Percentiles rank a stretch among this genome's conserved stretches.
These are phyloP conservation scores for Oleoguttula mirabilis DNA, from an alignment of 495 filamentous ascomycete genomes.

Conservation along the genomic window DNA sequence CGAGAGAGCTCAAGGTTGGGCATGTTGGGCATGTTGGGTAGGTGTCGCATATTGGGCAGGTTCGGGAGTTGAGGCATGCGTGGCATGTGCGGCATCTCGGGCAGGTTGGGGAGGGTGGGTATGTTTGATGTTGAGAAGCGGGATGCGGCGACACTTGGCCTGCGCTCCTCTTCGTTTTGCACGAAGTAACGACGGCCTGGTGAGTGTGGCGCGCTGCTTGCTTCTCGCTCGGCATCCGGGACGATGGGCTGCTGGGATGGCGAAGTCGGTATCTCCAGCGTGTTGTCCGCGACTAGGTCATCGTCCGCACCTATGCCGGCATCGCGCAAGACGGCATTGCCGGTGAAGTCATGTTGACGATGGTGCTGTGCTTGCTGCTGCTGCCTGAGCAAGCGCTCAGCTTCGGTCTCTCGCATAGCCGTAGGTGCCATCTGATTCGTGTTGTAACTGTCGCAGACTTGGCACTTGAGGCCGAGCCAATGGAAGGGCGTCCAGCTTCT, in stretches of 20 bases:
- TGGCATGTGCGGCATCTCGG: slow-evolving; percentile 8
- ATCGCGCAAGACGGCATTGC: slow-evolving; percentile 13
- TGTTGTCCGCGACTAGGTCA: background rate
- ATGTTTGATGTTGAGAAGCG: slow-evolving; percentile 11
- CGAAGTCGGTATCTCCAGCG: slow-evolving; percentile 6
- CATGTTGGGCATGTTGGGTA: slow-evolving; percentile 17
- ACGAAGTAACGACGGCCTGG: slow-evolving; percentile 21
- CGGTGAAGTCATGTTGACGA: slow-evolving; percentile 16
- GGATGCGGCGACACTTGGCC: slow-evolving; percentile 9
- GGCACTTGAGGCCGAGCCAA: slow-evolving; percentile 88
- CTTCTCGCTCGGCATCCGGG: background rate
- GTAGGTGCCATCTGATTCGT: slow-evolving; percentile 32
- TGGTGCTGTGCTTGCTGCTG: slow-evolving; percentile 14
- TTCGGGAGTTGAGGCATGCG: slow-evolving; percentile 4
- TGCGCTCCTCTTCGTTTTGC: slow-evolving; percentile 10
- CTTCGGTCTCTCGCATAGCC: slow-evolving; percentile 23
- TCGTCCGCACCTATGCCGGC: slow-evolving; percentile 13
- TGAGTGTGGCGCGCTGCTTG: slow-evolving; percentile 6
- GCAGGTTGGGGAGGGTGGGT: slow-evolving; percentile 6
- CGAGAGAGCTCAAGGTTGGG: slow-evolving; percentile 13
- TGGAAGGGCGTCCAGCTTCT: slow-evolving; percentile 80
- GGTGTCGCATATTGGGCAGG: slow-evolving; percentile 4
- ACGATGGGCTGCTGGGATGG: slow-evolving; percentile 1
- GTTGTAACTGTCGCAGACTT: slow-evolving; percentile 43
- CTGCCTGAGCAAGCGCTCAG: slow-evolving; percentile 19